Percentiles rank a stretch among this genome's conserved stretches.
Evolutionary conservation across 306 rosid genomes (phyloP).

Genomic region (Biancaea sappan): DNA sequence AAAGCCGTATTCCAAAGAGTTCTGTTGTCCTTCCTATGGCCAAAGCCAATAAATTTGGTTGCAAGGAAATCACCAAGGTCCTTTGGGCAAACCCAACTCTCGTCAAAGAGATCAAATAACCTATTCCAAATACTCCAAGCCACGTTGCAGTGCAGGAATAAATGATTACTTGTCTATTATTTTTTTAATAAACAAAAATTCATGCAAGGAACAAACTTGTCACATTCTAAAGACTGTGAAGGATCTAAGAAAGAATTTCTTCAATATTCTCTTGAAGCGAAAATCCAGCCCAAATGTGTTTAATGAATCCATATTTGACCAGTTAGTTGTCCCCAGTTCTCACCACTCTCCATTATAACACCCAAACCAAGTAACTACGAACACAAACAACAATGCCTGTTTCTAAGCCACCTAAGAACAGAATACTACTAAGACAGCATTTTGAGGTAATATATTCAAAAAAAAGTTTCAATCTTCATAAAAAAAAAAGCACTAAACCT

Average conservation of each 20-base stretch:
- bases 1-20: no score
- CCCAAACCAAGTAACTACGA: neutral
- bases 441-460: conserved; percentile 1
- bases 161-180: no score
- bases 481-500: neutral
- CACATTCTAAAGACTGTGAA: neutral
- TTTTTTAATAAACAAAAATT: conserved; percentile 7
- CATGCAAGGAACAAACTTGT: neutral
- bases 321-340: conserved; percentile 2
- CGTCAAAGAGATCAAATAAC: no score
- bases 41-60: no score
- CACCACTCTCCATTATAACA: neutral
- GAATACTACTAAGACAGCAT: neutral
- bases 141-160: no score
- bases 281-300: neutral
- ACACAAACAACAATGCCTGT: neutral
- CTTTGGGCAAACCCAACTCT: no score
- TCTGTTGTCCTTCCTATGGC: no score
- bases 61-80: no score
- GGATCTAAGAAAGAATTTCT: neutral
- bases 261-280: neutral
- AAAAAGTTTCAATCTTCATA: neutral
- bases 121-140: no score
- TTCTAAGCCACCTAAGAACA: neutral
- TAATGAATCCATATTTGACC: neutral